A percentile compares a stretch with the other conserved stretches of the same genome.
Evolutionary conservation across 306 rosid species (phyloP).

Genomic region (Vachellia pachyceras): DNA sequence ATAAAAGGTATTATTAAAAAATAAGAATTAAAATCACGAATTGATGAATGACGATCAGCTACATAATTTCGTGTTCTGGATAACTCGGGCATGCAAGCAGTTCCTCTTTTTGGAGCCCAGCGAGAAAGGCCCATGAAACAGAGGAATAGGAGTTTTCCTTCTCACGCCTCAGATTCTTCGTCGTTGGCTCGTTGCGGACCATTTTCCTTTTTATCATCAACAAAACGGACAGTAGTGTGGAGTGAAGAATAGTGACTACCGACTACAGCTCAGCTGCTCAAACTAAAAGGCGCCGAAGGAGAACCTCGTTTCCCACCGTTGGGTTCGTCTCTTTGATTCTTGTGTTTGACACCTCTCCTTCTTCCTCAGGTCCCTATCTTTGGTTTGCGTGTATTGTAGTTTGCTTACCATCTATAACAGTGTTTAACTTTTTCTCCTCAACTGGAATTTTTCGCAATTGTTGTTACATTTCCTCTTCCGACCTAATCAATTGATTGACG

Average conservation of each 20-base stretch:
- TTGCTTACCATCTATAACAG: not conserved
- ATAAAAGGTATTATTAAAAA: no score
- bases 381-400: not conserved
- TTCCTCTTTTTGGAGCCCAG: not conserved
- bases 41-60: no score
- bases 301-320: constrained; percentile 28
- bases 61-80: not conserved
- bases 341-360: constrained; percentile 10
- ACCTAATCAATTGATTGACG: not conserved
- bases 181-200: not conserved
- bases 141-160: not conserved
- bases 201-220: constrained; percentile 15
- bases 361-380: constrained; percentile 32
- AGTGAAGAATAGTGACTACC: not conserved
- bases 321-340: constrained; percentile 37
- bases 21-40: no score
- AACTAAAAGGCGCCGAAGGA: not conserved
- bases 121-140: not conserved
- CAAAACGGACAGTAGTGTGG: constrained; percentile 25
- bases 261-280: not conserved
- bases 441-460: constrained; percentile 6
- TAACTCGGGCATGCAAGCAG: no score
- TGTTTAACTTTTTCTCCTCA: not conserved
- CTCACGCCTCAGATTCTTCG: not conserved
- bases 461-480: constrained; percentile 6